These are phyloP conservation scores for Ophiostoma himal-ulmi DNA, from an alignment of 2,329 filamentous ascomycete genomes.

Conservation along the genomic window DNA sequence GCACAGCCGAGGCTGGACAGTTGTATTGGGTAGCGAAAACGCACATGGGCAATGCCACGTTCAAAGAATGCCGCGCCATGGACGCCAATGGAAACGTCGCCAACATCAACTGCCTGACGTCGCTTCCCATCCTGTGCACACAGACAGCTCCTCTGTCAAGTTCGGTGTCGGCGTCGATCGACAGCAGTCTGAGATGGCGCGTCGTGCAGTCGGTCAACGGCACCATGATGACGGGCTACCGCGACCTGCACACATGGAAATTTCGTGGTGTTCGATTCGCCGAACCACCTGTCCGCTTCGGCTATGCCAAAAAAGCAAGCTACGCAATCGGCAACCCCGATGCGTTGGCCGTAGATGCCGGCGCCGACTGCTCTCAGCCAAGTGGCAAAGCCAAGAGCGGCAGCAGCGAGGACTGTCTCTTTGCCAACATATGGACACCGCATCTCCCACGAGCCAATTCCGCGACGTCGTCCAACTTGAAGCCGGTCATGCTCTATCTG, in stretches of 20 bases:
- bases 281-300: conserved; percentile 29
- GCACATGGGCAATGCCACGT: background rate
- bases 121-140: conserved; percentile 32
- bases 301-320: conserved; percentile 28
- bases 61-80: conserved; percentile 28
- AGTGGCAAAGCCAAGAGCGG: conserved; percentile 31
- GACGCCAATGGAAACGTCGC: conserved; percentile 35
- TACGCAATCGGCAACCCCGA: conserved; percentile 29
- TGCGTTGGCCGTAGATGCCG: conserved; percentile 29
- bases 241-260: conserved; percentile 33
- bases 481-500: conserved; percentile 44
- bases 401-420: conserved; percentile 35
- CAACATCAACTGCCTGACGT: conserved; percentile 31
- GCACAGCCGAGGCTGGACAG: conserved; percentile 23
- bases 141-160: conserved; percentile 32
- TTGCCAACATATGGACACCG: conserved; percentile 38
- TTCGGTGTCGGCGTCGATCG: conserved; percentile 19
- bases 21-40: conserved; percentile 29
- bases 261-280: conserved; percentile 35
- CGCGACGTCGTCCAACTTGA: conserved; percentile 28
- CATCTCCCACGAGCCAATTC: conserved; percentile 29
- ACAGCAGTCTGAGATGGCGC: conserved; percentile 29
- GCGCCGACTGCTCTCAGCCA: conserved; percentile 32
- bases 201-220: conserved; percentile 29
- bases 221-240: conserved; percentile 32